Conservation (phyloP, 306 rosid genomes). For the Vigna unguiculata region DNA sequence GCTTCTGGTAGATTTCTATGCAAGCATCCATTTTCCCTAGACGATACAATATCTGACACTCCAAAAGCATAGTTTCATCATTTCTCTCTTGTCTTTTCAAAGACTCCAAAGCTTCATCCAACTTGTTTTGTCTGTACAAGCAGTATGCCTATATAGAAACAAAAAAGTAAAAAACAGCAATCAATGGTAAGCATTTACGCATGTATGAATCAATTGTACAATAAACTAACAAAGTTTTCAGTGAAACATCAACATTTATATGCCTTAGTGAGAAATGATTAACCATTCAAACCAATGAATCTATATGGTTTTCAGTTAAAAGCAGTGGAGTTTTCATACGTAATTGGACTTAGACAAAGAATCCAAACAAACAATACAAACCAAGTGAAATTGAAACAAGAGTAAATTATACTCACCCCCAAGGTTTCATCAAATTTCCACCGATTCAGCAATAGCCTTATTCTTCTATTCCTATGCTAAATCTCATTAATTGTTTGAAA, state of each 20-base stretch:
- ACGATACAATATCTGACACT: conserved; percentile 92
- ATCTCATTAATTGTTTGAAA: neutral
- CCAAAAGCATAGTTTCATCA: conserved; percentile 71
- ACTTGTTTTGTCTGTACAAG: conserved; percentile 93
- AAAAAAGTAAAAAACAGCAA: conserved; percentile 37
- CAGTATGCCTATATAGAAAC: conserved; percentile 82
- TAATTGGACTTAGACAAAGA: neutral
- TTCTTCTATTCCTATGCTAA: neutral
- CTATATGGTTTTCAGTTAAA: neutral
- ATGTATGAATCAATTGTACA: neutral
- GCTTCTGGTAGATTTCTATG: conserved; percentile 86
- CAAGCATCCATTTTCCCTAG: conserved; percentile 90
- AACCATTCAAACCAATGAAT: conserved; percentile 31
- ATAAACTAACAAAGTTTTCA: conserved; percentile 25
- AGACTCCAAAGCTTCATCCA: conserved; percentile 81
- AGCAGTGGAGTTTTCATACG: neutral
- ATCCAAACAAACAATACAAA: neutral
- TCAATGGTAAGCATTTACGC: conserved; percentile 36
- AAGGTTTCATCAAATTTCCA: neutral
- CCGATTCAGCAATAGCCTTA: neutral
- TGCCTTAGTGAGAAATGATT: conserved; percentile 1
- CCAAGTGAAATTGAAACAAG: neutral
- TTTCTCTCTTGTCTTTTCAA: conserved; percentile 67
- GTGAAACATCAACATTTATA: conserved; percentile 3
- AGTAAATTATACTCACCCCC: neutral